A percentile compares a stretch with the other conserved stretches of the same genome.
Conservation (phyloP, 306 rosid genomes). For the Cicer arietinum region DNA sequence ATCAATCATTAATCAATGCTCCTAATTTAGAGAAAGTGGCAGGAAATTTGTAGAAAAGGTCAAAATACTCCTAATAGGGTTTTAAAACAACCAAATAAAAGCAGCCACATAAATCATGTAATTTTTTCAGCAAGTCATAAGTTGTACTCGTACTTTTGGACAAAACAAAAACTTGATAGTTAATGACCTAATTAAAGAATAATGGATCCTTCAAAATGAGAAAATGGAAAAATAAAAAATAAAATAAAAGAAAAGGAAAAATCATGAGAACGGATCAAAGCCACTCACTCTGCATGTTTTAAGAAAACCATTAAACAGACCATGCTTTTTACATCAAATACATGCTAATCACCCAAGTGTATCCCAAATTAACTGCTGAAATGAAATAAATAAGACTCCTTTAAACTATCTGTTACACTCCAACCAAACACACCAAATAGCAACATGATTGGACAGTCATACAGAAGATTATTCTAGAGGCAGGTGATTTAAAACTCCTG, state of each 20-base stretch:
- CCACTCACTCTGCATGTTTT: slow-evolving; percentile 6
- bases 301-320: slow-evolving; percentile 14
- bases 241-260: not conserved
- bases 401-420: slow-evolving; percentile 15
- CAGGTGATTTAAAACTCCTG: not conserved
- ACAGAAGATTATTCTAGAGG: slow-evolving; percentile 2
- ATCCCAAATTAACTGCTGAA: slow-evolving; percentile 2
- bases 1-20: slow-evolving; percentile 13
- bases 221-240: not conserved
- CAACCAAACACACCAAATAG: slow-evolving; percentile 15
- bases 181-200: slow-evolving; percentile 13
- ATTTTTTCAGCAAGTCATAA: slow-evolving; percentile 2
- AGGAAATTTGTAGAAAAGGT: slow-evolving; percentile 21
- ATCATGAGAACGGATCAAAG: slow-evolving; percentile 13
- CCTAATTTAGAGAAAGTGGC: slow-evolving; percentile 14
- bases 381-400: not conserved
- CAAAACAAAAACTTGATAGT: slow-evolving; percentile 3
- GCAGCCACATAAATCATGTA: slow-evolving; percentile 10
- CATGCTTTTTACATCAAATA: not conserved
- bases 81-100: slow-evolving; percentile 13
- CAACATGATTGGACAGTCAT: slow-evolving; percentile 6
- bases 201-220: slow-evolving; percentile 1
- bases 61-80: slow-evolving; percentile 8
- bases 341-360: slow-evolving; percentile 24
- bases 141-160: not conserved